Percentiles rank a stretch among this genome's conserved stretches.
These are phyloP conservation scores for Acrasis kona DNA, from an alignment of 78 protist species.

Conservation along the genomic window DNA sequence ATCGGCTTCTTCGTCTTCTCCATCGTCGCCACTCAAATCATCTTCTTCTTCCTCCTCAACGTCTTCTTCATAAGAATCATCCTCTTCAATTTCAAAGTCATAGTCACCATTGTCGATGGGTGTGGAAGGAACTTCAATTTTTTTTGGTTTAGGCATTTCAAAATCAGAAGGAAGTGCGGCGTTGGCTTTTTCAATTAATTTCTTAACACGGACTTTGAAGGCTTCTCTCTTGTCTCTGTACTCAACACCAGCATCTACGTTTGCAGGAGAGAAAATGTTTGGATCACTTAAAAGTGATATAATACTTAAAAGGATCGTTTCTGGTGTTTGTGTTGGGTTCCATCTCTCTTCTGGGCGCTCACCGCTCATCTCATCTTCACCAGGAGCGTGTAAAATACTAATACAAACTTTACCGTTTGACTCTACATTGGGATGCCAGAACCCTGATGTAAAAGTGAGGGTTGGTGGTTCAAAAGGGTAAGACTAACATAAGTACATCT, in stretches of 20 bases:
- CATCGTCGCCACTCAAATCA: neutral
- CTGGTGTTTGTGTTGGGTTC: slow-evolving; percentile 66
- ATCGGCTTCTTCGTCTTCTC: neutral
- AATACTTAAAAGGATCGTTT: slow-evolving; percentile 61
- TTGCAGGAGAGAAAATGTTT: slow-evolving; percentile 74
- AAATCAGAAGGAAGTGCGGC: neutral
- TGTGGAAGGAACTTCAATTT: too few relatives aligned
- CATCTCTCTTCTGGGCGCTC: slow-evolving; percentile 72
- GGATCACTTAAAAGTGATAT: slow-evolving; percentile 64
- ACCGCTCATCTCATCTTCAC: slow-evolving; percentile 22
- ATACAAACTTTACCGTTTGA: slow-evolving; percentile 75
- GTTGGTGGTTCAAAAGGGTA: slow-evolving; percentile 59
- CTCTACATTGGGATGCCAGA: slow-evolving; percentile 82
- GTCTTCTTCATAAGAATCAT: neutral
- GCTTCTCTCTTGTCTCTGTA: neutral
- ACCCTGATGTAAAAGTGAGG: slow-evolving; percentile 35
- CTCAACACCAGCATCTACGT: slow-evolving; percentile 55
- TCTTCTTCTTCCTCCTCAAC: neutral
- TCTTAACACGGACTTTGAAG: neutral
- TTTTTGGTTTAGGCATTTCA: neutral
- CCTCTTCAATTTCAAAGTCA: neutral
- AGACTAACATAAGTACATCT: neutral
- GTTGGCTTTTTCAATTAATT: neutral
- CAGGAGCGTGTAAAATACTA: slow-evolving; percentile 78
- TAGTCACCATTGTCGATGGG: neutral